Percentiles rank a stretch among this genome's conserved stretches.
These are phyloP conservation scores for Mycosarcoma mackinlayi DNA, from an alignment of 1,284 basidiomycete species.

Conservation along the genomic window DNA sequence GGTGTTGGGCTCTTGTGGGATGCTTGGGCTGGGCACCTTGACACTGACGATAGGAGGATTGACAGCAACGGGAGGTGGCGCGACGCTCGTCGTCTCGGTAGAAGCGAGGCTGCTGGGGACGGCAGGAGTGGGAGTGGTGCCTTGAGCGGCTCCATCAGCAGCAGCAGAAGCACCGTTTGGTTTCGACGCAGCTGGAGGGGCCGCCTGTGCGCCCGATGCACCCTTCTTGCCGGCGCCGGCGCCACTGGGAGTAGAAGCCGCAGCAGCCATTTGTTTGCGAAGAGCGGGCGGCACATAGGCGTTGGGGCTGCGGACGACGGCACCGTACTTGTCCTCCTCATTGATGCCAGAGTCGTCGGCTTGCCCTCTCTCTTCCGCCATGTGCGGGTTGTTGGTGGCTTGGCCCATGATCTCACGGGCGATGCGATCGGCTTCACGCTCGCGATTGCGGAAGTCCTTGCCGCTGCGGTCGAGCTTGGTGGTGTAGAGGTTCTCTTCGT, in stretches of 20 bases:
- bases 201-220: slow-evolving; percentile 32
- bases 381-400: slow-evolving; percentile 77
- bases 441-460: slow-evolving; percentile 87
- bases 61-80: slow-evolving; percentile 16
- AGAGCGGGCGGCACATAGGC: slow-evolving; percentile 94
- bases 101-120: neutral
- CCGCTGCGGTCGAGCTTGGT: slow-evolving; percentile 88
- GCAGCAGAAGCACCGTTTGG: slow-evolving; percentile 44
- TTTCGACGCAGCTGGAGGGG: slow-evolving; percentile 13
- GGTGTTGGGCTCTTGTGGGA: slow-evolving; percentile 26
- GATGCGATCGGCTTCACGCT: slow-evolving; percentile 85
- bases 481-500: slow-evolving; percentile 94
- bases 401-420: slow-evolving; percentile 87
- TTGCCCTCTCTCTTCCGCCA: slow-evolving; percentile 88
- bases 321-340: slow-evolving; percentile 98
- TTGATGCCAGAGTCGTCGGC: slow-evolving; percentile 79
- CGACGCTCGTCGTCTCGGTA: slow-evolving; percentile 15
- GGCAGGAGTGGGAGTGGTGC: slow-evolving; percentile 10
- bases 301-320: slow-evolving; percentile 85
- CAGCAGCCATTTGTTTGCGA: slow-evolving; percentile 69
- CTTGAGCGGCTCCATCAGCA: slow-evolving; percentile 29
- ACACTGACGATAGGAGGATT: slow-evolving; percentile 41
- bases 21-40: slow-evolving; percentile 46
- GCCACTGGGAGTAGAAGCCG: slow-evolving; percentile 25
- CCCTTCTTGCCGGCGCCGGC: slow-evolving; percentile 39